Evolutionary conservation across 106 monocot genomes (phyloP), one percentile per base, ranked within the genome.

Genomic region (Acanthochlamys bracteata): DNA sequence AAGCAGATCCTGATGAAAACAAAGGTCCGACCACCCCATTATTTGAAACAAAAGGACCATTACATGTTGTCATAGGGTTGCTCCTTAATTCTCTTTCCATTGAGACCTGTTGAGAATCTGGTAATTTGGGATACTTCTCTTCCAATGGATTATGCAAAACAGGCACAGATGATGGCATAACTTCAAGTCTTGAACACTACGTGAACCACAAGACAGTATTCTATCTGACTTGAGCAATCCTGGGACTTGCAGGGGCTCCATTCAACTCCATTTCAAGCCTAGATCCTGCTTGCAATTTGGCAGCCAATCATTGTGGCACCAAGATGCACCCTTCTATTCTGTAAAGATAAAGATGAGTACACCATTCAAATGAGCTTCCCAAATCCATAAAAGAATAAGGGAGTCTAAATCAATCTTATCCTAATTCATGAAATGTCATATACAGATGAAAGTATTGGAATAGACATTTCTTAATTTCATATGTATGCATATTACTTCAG

Each of bases 121-220:
- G 75, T 12, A 76, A 24, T 77, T 69, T 70, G 24, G 75, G 70
- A 64, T 68, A 74, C 41, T 60, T 72, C 53, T 69, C 82, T 57
- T 74, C 71, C 17, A 69, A 27, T 7, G 76, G 56, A 25, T 53
- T 64, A 59, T 79, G 77, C 12, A 70, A 12, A 65, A 72, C 53
- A 26, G 75, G 75, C 39, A 72, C 42, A 53, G 89, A 77, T 55
- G 84, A 79, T 71, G 84, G 57, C 58, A 81, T 73, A 60, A 60
- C 61, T 52, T 53, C 51, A 57, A n/a, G n/a, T n/a, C n/a, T n/a
- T n/a, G n/a, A n/a, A 22, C 20, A 21, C 22, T 55, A 20, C 20
- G 19, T 22, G 20, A 20, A 21, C 22, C 20, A 55, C 55, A 55
- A 9, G 20, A 21, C 10, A 20, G 14, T 53, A 12, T 27, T 16